A percentile compares a stretch with the other conserved stretches of the same genome.
These are phyloP conservation scores for Pneumocystis jirovecii DNA, from an alignment of 1,139 yeast species.

Conservation along the genomic window DNA sequence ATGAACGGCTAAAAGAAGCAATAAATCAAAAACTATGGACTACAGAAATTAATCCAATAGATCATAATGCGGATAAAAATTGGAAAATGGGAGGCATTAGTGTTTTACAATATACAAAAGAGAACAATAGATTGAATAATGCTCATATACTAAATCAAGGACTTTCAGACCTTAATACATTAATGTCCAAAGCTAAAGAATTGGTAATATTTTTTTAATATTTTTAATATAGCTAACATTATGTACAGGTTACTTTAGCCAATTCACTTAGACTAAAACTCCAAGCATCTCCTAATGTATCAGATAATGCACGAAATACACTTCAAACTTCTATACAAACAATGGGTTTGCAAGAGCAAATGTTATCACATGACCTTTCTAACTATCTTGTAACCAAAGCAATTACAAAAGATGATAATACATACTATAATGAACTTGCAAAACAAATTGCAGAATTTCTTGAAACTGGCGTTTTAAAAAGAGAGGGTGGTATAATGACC, in stretches of 20 bases:
- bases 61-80: conserved; percentile 13
- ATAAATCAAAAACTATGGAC: background rate
- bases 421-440: conserved; percentile 36
- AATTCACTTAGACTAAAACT: conserved; percentile 32
- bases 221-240: background rate
- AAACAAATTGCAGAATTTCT: conserved; percentile 47
- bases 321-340: background rate
- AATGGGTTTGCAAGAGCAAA: conserved; percentile 3
- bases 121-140: conserved; percentile 44
- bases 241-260: conserved; percentile 29
- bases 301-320: background rate
- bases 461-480: conserved; percentile 28
- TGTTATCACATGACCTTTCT: conserved; percentile 22
- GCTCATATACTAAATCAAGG: conserved; percentile 49
- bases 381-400: conserved; percentile 26
- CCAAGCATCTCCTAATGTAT: conserved; percentile 17
- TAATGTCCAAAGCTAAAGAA: conserved; percentile 67
- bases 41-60: conserved; percentile 3
- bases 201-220: conserved; percentile 28
- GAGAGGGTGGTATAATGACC: conserved; percentile 43
- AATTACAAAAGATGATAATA: conserved; percentile 24
- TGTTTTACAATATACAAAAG: conserved; percentile 50
- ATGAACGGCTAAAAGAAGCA: conserved; percentile 2
- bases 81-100: conserved; percentile 39
- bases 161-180: conserved; percentile 57